These are phyloP conservation scores for Pseudogymnoascus sp. DNA, from an alignment of 2,329 filamentous ascomycete species.

Conservation along the genomic window DNA sequence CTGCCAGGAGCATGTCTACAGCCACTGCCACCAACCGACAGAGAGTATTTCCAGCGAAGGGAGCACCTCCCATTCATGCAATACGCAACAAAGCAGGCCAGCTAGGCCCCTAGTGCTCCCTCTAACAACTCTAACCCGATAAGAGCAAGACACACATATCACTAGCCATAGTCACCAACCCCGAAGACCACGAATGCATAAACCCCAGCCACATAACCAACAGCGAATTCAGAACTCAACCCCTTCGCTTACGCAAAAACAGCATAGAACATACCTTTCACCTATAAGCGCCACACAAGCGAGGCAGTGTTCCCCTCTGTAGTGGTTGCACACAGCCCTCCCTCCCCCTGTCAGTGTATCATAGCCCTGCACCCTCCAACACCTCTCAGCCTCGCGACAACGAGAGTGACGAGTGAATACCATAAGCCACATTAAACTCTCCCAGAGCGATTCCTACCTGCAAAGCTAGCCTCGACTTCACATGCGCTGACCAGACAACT, in stretches of 20 bases:
- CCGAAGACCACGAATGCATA: neutral
- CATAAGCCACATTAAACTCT: neutral
- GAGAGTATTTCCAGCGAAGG: neutral
- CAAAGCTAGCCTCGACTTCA: neutral
- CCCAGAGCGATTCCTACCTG: neutral
- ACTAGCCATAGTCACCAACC: neutral
- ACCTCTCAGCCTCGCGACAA: neutral
- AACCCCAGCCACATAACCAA: neutral
- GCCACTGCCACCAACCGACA: neutral
- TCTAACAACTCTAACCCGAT: neutral
- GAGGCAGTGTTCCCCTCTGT: neutral
- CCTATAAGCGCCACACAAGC: neutral
- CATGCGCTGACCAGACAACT: neutral
- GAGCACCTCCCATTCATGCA: neutral
- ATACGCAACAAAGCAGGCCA: neutral
- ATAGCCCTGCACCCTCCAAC: neutral
- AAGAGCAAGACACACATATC: neutral
- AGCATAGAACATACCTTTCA: neutral
- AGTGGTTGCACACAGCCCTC: neutral
- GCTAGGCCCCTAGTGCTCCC: neutral
- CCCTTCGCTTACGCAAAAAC: neutral
- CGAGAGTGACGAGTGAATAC: neutral
- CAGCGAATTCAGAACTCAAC: neutral
- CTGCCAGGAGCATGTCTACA: neutral
- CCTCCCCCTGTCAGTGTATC: neutral